Percentiles rank a stretch among this genome's conserved stretches.
phyloP scores from a whole-genome alignment of 2,329 filamentous ascomycete species.

The Dichotomopilus funicola region DNA sequence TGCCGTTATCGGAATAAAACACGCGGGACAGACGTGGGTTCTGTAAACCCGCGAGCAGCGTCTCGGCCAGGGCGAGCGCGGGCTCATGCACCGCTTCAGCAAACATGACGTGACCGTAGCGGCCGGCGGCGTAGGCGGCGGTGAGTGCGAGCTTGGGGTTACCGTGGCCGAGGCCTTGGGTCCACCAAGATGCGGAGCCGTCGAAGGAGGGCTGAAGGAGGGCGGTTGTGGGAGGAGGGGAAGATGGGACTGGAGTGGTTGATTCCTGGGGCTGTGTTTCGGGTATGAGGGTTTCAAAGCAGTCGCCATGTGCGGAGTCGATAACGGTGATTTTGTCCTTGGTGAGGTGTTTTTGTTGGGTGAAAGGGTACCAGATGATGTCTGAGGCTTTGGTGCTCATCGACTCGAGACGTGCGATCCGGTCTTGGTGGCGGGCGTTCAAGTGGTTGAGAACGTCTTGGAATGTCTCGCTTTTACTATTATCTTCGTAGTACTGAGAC shows the following conservation, averaged over 20 bases:
- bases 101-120: conserved; percentile 88
- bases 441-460: conserved; percentile 43
- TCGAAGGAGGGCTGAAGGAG: conserved; percentile 65
- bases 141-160: conserved; percentile 65
- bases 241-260: conserved; percentile 6
- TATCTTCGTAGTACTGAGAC: conserved; percentile 34
- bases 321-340: conserved; percentile 63
- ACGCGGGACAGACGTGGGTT: conserved; percentile 64
- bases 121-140: conserved; percentile 72
- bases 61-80: conserved; percentile 61
- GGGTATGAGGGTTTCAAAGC: conserved; percentile 55
- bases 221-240: not conserved
- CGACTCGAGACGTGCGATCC: conserved; percentile 52
- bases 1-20: conserved; percentile 80
- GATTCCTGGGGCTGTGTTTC: conserved; percentile 8
- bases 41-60: conserved; percentile 49
- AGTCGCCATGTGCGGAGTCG: conserved; percentile 73
- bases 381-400: conserved; percentile 56
- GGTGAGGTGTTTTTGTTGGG: conserved; percentile 63
- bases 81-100: conserved; percentile 74
- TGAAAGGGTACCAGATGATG: conserved; percentile 81
- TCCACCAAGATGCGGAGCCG: conserved; percentile 87
- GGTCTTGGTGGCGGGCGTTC: conserved; percentile 44
- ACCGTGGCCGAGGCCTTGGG: conserved; percentile 76
- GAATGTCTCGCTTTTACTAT: not conserved